These are phyloP conservation scores for Turritis glabra DNA, from an alignment of 345 rosid genomes.

Conservation along the genomic window DNA sequence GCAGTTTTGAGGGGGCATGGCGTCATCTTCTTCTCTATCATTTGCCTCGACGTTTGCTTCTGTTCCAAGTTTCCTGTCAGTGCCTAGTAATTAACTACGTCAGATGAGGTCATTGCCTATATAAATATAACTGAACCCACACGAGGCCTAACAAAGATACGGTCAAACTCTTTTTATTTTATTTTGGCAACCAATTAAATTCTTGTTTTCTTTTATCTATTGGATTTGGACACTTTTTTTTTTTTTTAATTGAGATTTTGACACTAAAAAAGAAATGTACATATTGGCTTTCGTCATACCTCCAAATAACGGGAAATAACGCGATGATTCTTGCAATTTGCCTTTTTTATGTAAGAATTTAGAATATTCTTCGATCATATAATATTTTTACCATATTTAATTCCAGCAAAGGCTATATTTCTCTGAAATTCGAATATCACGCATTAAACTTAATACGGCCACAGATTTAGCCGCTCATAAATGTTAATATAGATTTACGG, in stretches of 20 bases:
- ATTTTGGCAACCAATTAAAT: neutral
- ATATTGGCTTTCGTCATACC: neutral
- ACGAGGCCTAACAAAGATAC: conserved; percentile 12
- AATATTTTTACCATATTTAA: neutral
- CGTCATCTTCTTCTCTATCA: conserved; percentile 17
- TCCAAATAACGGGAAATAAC: conserved; percentile 18
- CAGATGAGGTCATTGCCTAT: conserved; percentile 24
- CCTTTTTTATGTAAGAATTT: neutral
- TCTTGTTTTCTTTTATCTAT: neutral
- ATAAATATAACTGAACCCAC: conserved; percentile 12
- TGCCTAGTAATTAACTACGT: conserved; percentile 24
- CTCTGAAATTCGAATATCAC: neutral
- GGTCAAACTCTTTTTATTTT: neutral
- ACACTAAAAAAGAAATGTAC: too few relatives aligned
- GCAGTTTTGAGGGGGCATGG: conserved; percentile 19
- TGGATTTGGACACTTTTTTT: neutral
- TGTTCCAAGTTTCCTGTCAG: conserved; percentile 28
- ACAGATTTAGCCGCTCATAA: neutral
- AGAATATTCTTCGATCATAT: neutral
- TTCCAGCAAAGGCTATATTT: neutral
- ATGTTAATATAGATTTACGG: neutral
- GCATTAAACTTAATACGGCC: neutral
- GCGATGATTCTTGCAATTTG: neutral
- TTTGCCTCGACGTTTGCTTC: conserved; percentile 31
- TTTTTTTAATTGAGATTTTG: too few relatives aligned